Evolutionary conservation across 164 flowering plant genomes (phyloP).

Genomic region (Macadamia tetraphylla): DNA sequence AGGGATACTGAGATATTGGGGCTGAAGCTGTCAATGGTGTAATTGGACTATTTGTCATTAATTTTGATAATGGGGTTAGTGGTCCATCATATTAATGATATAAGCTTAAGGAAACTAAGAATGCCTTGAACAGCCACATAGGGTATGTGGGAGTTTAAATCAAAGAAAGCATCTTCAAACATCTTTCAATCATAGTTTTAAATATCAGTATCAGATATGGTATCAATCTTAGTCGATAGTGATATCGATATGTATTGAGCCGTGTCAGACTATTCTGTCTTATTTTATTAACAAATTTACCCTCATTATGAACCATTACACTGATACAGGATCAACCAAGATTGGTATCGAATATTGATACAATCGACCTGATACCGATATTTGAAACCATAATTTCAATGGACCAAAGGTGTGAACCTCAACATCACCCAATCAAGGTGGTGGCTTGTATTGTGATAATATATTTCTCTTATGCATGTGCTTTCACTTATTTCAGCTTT

Average conservation of each 20-base stretch:
- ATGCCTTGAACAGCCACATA: background rate
- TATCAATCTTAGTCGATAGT: no score
- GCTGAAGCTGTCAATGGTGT: background rate
- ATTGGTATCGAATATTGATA: no score
- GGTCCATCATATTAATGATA: background rate
- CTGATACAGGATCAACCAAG: no score
- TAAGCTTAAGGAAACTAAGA: background rate
- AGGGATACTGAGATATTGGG: background rate
- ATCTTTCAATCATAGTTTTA: no score
- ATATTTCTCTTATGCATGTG: constrained; percentile 16
- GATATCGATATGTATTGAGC: no score
- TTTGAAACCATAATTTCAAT: no score
- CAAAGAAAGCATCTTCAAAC: background rate
- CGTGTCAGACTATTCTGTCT: no score
- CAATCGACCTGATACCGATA: no score
- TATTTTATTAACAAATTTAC: no score
- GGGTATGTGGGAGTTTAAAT: constrained; percentile 7
- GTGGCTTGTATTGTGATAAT: background rate
- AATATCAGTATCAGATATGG: no score
- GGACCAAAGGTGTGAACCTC: background rate
- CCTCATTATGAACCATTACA: no score
- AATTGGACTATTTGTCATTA: background rate
- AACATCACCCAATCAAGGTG: constrained; percentile 2
- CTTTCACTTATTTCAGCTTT: constrained; percentile 9
- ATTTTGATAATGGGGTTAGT: background rate